Conservation (phyloP, 768 basidiomycete genomes). For the Leucocoprinus birnbaumii region DNA sequence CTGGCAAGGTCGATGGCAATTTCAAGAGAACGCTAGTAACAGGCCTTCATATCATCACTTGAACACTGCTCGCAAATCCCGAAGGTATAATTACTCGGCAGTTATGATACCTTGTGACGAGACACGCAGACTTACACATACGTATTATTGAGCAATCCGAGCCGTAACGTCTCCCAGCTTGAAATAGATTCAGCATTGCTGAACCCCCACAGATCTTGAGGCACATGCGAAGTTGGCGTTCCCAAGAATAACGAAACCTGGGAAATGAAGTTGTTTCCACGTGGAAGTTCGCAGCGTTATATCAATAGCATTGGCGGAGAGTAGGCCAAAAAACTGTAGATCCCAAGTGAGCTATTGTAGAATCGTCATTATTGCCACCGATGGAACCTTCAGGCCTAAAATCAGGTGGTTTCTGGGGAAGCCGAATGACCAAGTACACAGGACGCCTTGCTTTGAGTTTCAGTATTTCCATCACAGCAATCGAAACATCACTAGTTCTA, state of each 20-base stretch:
- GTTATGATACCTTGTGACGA: background rate
- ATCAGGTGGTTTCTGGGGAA: too few species aligned
- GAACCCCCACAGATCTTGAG: background rate
- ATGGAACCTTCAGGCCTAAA: background rate
- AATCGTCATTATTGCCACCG: constrained; percentile 4
- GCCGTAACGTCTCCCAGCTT: background rate
- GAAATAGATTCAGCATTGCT: background rate
- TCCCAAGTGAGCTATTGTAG: background rate
- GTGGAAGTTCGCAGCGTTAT: constrained; percentile 7
- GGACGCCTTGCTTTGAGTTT: background rate
- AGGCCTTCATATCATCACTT: too few species aligned
- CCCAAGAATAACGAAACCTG: constrained; percentile 12
- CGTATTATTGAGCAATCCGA: background rate
- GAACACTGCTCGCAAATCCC: too few species aligned
- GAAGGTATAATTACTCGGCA: too few species aligned
- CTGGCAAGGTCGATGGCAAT: too few species aligned
- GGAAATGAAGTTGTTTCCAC: constrained; percentile 4
- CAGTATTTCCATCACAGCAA: background rate
- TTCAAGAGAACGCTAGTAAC: too few species aligned
- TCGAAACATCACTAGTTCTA: background rate
- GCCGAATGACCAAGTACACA: too few species aligned
- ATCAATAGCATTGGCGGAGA: constrained; percentile 2
- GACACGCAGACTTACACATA: constrained; percentile 1
- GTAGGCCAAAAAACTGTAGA: background rate
- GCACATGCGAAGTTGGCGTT: background rate